Evolutionary conservation across 1,284 basidiomycete species (phyloP).

Genomic region (Malassezia psittaci): DNA sequence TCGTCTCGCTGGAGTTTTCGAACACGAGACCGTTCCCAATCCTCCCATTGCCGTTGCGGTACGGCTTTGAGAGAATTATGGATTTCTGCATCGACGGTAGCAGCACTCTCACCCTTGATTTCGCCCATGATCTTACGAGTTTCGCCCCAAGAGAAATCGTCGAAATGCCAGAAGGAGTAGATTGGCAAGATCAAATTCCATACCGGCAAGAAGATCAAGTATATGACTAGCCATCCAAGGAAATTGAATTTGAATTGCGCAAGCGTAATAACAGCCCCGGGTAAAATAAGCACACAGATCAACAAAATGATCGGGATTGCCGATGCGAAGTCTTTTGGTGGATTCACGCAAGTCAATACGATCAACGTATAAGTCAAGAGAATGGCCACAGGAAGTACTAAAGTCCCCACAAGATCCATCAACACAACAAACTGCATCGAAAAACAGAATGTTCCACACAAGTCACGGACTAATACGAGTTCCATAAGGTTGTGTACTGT

Average conservation of each 20-base stretch:
- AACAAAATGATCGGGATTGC: constrained; percentile 89
- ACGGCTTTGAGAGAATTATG: constrained; percentile 57
- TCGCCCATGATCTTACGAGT: constrained; percentile 79
- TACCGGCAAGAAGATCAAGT: constrained; percentile 57
- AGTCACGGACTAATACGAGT: constrained; percentile 85
- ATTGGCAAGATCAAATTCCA: constrained; percentile 61
- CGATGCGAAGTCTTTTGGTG: constrained; percentile 75
- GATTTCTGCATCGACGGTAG: constrained; percentile 58
- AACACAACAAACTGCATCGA: constrained; percentile 73
- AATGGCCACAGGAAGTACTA: constrained; percentile 90
- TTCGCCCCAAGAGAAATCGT: constrained; percentile 98
- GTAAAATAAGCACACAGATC: constrained; percentile 79
- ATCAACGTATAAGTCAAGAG: constrained; percentile 78
- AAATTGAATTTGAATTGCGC: constrained; percentile 91
- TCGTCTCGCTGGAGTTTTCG: constrained; percentile 85
- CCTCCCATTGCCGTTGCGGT: constrained; percentile 91
- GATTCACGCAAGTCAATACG: constrained; percentile 64
- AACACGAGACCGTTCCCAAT: constrained; percentile 94
- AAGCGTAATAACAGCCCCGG: constrained; percentile 80
- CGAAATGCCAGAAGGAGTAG: constrained; percentile 98
- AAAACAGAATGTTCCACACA: constrained; percentile 61
- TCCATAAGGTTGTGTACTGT: constrained; percentile 99
- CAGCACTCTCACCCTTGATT: constrained; percentile 59
- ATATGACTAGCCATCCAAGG: constrained; percentile 94
- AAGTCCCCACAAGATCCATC: constrained; percentile 93